Evolutionary conservation across 352 stramenopile species (phyloP).

Genomic region (Phytopythium mirpurense): DNA sequence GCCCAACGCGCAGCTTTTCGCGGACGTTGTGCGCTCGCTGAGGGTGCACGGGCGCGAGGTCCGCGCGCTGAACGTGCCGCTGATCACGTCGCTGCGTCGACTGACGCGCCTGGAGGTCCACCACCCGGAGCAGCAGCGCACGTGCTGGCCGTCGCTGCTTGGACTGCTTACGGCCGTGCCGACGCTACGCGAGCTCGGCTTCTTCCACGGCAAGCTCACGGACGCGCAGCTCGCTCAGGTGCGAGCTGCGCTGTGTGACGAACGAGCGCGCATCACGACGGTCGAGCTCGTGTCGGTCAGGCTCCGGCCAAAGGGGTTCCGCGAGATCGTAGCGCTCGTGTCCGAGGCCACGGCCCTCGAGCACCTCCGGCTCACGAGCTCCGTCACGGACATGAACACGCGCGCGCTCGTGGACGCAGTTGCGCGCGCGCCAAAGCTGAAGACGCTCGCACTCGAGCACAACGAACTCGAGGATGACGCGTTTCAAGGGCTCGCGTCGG

Average conservation of each 20-base stretch:
- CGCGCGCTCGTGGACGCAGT: slow-evolving; percentile 35
- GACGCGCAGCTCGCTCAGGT: slow-evolving; percentile 39
- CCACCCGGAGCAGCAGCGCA: slow-evolving; percentile 65
- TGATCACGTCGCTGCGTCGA: slow-evolving; percentile 31
- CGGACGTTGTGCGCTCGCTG: slow-evolving; percentile 47
- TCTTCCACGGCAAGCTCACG: slow-evolving; percentile 69
- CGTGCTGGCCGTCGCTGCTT: slow-evolving; percentile 29
- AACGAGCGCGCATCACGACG: slow-evolving; percentile 17
- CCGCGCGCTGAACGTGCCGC: slow-evolving; percentile 32
- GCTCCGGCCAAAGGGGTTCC: slow-evolving; percentile 36
- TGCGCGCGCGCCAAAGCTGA: slow-evolving; percentile 26
- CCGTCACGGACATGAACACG: slow-evolving; percentile 55
- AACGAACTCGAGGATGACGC: slow-evolving; percentile 72
- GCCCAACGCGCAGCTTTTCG: slow-evolving; percentile 27
- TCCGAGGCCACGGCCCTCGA: slow-evolving; percentile 25
- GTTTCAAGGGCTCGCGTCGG: slow-evolving; percentile 28
- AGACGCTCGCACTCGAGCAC: slow-evolving; percentile 62
- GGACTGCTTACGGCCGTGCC: slow-evolving; percentile 25
- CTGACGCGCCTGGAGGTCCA: slow-evolving; percentile 66
- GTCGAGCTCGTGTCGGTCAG: slow-evolving; percentile 73
- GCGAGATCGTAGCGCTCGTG: slow-evolving; percentile 42
- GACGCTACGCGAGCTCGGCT: slow-evolving; percentile 41
- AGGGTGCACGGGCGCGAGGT: slow-evolving; percentile 65
- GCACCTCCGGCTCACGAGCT: slow-evolving; percentile 52
- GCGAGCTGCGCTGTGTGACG: slow-evolving; percentile 16